Base-by-base conservation (phyloP, 1,284 basidiomycete species). In the Laetiporus sulphureus region DNA sequence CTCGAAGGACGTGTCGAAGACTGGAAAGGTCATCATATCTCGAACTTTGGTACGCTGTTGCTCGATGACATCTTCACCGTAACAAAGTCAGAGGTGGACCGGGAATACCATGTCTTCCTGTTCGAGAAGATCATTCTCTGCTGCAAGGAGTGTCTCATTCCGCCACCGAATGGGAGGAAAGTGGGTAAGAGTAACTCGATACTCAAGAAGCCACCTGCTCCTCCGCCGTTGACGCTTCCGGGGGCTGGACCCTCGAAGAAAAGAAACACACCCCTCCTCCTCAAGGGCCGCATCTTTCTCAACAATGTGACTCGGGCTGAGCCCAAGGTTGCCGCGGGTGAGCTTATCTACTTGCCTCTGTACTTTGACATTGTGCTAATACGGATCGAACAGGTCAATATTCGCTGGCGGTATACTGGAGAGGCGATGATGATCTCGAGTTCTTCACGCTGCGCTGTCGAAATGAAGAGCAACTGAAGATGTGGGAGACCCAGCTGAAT, bases 51-150 rank as follows among this genome's bases (percentile, higher is more conserved):
- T 46, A 79, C 87, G 48, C 81, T 99, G 35, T 74, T 95, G 27
- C 79, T 98, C 18, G 92, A 97, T 59, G 95, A 98, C 61, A 78
- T 92, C 46, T 99, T 99, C 64, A 82, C 86, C 49, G 96, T 99
- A 41, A 93, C 90, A 53, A 99, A 99, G 67, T 90, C 86, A 47
- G 93, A 96, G 48, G 90, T 93, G 53, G 93, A 98, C 61, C 78
- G 95, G 52, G 96, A 99, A 62, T 99, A 99, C 59, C 92, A 96
- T 57, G 94, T 99, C 44, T 99, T 98, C 72, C 72, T 99, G 25
- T 99, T 99, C 54, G 93, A 99, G 67, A 92, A 93, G 68, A 99
- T 99, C 65, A 90, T 99, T 55, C 75, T 99, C 12, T 99, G 96
- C 66, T 99, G 96, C 73, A 99, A 99, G 64, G 96, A 84, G 64